phyloP scores from a whole-genome alignment of 208 protist species.

The Crithidia sp. region DNA sequence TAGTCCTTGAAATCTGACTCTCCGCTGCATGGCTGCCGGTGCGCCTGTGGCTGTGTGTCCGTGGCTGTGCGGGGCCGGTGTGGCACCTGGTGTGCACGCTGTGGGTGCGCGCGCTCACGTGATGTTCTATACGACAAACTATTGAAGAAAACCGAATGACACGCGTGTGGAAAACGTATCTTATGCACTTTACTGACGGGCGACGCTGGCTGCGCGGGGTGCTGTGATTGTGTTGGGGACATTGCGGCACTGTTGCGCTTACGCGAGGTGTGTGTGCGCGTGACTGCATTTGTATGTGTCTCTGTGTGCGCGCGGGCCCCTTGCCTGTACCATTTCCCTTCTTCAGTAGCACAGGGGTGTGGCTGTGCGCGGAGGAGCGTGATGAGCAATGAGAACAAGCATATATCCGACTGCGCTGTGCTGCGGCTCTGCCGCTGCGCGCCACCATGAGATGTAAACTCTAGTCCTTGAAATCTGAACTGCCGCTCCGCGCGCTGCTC shows the following conservation, averaged over 20 bases:
- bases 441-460: conserved; percentile 32
- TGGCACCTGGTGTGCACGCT: no score
- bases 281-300: background rate
- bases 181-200: conserved; percentile 21
- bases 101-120: background rate
- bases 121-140: conserved; percentile 13
- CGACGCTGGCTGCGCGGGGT: no score
- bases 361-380: background rate
- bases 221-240: no score
- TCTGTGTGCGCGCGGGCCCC: no score
- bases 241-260: background rate
- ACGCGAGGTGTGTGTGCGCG: background rate
- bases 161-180: conserved; percentile 22
- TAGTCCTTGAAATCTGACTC: conserved; percentile 67
- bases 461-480: conserved; percentile 65
- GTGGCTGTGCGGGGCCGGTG: no score
- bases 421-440: conserved; percentile 5
- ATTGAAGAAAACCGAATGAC: conserved; percentile 31
- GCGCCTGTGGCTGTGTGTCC: no score
- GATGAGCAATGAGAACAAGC: conserved; percentile 46
- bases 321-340: no score
- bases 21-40: no score
- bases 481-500: no score
- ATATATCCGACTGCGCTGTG: conserved; percentile 43
- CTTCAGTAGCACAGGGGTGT: background rate